Base-by-base conservation (phyloP, 108 stramenopile species). In the Parietichytrium sp. region DNA sequence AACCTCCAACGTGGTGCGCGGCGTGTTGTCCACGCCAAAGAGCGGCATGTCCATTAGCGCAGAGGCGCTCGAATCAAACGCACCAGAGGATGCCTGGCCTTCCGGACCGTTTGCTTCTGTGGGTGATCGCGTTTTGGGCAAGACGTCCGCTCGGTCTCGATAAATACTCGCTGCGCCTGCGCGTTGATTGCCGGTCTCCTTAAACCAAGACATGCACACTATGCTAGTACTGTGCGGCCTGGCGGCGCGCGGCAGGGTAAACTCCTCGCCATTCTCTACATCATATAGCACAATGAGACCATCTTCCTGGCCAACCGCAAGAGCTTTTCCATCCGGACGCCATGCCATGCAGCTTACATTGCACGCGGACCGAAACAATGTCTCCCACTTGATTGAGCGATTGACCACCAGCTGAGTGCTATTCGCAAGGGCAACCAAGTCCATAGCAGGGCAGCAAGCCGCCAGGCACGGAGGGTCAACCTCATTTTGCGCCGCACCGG, bases 1-100 rank as follows among this genome's bases (percentile, higher is more conserved):
- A 25, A 72, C 61, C 61, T 72, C 61, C 20, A 72, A 25, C 38
- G 61, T 72, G 3, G 36, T 42, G 3, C 61, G 61, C 29, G 61
- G 45, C 42, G 36, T 72, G 61, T 72, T 72, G 15, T 72, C 61
- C 7, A 72, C 61, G 42, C 61, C 61, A 27, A 72, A 72, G 15
- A 72, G 61, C 10, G 61, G 61, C 61, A 72, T 72, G 20, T 72
- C 61, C 61, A 72, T 72, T n/a, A 72, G 61, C 42, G 61, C 61
- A 23, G 61, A 72, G 0, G 61, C 61, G 42, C 45, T 45, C 13
- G 61, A 72, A 13, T 72, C 45, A 2, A 72, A 72, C 23, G 23
- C 61, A 0, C 16, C 38, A 47, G 33, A 38, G 38, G n/a, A n/a
- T n/a, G n/a, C n/a, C n/a, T n/a, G n/a, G n/a, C n/a, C n/a, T n/a